Conservation (phyloP, 2,329 filamentous ascomycete genomes). For the Trichoderma aggressivum region DNA sequence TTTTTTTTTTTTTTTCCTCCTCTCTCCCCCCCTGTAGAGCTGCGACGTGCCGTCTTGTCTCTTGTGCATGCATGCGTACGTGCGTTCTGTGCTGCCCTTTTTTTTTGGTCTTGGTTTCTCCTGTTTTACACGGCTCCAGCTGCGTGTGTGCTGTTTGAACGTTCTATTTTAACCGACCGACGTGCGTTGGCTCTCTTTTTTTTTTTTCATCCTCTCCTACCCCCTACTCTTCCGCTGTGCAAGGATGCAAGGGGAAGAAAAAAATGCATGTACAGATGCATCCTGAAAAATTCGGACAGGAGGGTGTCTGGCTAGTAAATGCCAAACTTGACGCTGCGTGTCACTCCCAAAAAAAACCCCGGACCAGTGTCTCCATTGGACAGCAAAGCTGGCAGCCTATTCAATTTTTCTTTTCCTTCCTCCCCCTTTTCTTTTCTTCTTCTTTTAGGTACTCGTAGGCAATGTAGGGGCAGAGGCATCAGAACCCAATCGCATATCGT, state of each 20-base stretch:
- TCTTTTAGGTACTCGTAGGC: background rate
- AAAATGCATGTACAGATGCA: background rate
- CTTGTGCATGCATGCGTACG: background rate
- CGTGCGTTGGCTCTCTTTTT: background rate
- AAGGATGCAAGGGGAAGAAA: background rate
- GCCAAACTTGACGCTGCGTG: background rate
- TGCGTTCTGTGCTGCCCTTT: background rate
- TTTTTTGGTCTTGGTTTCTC: background rate
- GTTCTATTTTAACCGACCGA: background rate
- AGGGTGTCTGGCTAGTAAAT: background rate
- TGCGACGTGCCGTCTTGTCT: background rate
- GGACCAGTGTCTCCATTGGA: background rate
- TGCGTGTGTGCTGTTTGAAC: background rate
- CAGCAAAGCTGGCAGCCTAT: background rate
- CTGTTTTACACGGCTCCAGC: background rate
- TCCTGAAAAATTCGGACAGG: background rate
- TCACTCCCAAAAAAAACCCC: background rate
- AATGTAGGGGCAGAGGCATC: background rate
- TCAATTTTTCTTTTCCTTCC: background rate
- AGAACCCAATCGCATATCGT: constrained; percentile 3
- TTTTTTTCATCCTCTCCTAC: background rate
- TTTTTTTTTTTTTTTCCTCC: background rate
- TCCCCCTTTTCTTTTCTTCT: background rate
- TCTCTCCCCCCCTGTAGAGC: background rate
- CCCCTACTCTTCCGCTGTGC: background rate